Evolutionary conservation across 768 basidiomycete species (phyloP), one percentile per base, ranked within the genome.

Genomic region (Calocybe gangraenosa): DNA sequence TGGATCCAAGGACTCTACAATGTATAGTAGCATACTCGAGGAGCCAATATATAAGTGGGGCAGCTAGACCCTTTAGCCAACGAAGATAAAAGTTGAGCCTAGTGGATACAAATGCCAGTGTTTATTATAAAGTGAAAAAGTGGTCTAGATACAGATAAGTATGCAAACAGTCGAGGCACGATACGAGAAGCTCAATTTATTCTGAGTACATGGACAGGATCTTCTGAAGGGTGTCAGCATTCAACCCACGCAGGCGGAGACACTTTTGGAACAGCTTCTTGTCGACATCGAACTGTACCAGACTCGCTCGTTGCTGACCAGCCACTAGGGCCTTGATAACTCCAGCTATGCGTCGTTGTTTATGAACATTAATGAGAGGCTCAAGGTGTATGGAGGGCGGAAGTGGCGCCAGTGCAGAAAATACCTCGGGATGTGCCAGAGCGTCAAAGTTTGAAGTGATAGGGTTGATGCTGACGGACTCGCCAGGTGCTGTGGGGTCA

Each of bases 291-390:
- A 78, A 84, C 31, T 86, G 78, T 21, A 89, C 73, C 20, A 78
- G 77, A 47, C 82, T 81, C 2, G 90, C 86, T 8, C 90, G 75
- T 55, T 92, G 90, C 58, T 92, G 90, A 2, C 87, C 87, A 8
- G 84, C 81, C 7, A 92, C 87, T 44, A 92, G 66, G 6, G 78
- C 75, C 61, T 90, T 89, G 67, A 92, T 87, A 33, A 88, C 82
- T 13, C 76, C 77, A 8, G 90, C 87, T 42, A 89, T 86, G 53
- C 84, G 66, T 28, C 90, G 79, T 59, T 92, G 90, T 64, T 92
- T 92, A 64, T 92, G 87, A 5, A 92, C 84, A 58, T 91, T 92
- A 66, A 92, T 88, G 47, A 92, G 64, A 3, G 90, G 88, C 55
- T 92, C 88, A 21, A 92, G 75, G 49, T 83, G 79, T 71, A 91